Evolutionary conservation across 306 rosid genomes (phyloP), one percentile per base, ranked within the genome.

Genomic region (Vicia sativa): DNA sequence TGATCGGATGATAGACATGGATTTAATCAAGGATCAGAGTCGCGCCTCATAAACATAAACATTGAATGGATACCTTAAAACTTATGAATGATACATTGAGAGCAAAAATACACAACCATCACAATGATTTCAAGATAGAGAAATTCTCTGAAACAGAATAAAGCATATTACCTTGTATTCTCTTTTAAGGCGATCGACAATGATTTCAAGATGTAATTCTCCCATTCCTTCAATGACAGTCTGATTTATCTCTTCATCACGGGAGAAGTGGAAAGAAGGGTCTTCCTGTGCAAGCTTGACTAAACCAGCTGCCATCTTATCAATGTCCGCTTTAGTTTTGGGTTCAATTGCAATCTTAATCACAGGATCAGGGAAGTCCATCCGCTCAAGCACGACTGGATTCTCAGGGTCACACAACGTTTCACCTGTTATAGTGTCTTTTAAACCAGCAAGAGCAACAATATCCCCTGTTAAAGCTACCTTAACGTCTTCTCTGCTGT

Each of bases 191-290:
- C 96, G 78, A 81, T 93, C 99, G 7, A 93, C 97, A 74, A 90
- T 93, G 69, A 93, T 93, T 81, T 93, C 99, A 53, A 93, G 99
- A 81, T 93, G 99, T 80, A 93, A 73, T 76, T 93, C 99, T 61
- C 99, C 99, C 99, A 93, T 93, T 70, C 99, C 99, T 85, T 93
- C 99, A n/a, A 93, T 93, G 59, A 90, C 96, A 0, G 99, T 93
- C 79, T 93, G 96, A 74, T 93, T 93, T 67, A 88, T 77, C 92
- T 93, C 99, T 67, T 93, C 97, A 70, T 93, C 99, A 34, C 99
- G 81, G 13, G 99, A 90, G 83, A 93, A 93, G 72, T 93, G 97
- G 80, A 93, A 90, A 44, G 99, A 93, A 71, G 99, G 99, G 68
- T 93, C 99, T 75, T 93, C 99, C 74, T 93, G 99, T 65, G 99